These are phyloP conservation scores for Pulicaria dysenterica DNA, from an alignment of 129 eudicot genomes.

Conservation along the genomic window DNA sequence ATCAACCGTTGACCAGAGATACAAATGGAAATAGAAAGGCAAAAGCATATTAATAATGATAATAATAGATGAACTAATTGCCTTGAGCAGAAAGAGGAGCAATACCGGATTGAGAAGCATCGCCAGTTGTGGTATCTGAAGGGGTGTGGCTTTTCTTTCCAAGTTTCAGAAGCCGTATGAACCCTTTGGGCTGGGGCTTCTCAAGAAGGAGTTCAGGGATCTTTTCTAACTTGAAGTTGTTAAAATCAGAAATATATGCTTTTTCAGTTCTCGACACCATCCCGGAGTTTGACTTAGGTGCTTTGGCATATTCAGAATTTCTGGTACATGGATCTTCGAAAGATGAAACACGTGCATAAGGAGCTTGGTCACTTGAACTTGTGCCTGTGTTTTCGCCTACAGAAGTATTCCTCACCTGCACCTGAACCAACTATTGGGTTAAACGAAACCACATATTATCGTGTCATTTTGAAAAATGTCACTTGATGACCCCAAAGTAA, in stretches of 20 bases:
- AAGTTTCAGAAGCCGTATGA: slow-evolving; percentile 71
- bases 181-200: slow-evolving; percentile 66
- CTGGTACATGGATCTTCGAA: slow-evolving; percentile 71
- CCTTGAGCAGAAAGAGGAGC: slow-evolving; percentile 62
- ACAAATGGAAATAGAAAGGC: no score
- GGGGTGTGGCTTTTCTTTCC: slow-evolving; percentile 68
- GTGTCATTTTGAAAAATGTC: no score
- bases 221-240: slow-evolving; percentile 44
- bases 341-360: slow-evolving; percentile 74
- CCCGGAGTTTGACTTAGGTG: slow-evolving; percentile 50
- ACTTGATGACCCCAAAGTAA: no score
- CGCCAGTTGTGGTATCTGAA: slow-evolving; percentile 42
- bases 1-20: no score
- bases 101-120: slow-evolving; percentile 35
- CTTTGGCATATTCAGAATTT: slow-evolving; percentile 62
- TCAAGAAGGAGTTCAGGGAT: slow-evolving; percentile 50
- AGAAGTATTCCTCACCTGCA: slow-evolving; percentile 43
- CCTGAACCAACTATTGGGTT: neutral
- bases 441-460: no score
- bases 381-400: slow-evolving; percentile 37
- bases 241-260: slow-evolving; percentile 45
- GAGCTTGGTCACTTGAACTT: slow-evolving; percentile 51
- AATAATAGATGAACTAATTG: slow-evolving; percentile 20
- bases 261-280: slow-evolving; percentile 33
- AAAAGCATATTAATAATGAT: neutral